phyloP scores from a whole-genome alignment of 108 stramenopile species.

The Aurantiochytrium sp. region DNA sequence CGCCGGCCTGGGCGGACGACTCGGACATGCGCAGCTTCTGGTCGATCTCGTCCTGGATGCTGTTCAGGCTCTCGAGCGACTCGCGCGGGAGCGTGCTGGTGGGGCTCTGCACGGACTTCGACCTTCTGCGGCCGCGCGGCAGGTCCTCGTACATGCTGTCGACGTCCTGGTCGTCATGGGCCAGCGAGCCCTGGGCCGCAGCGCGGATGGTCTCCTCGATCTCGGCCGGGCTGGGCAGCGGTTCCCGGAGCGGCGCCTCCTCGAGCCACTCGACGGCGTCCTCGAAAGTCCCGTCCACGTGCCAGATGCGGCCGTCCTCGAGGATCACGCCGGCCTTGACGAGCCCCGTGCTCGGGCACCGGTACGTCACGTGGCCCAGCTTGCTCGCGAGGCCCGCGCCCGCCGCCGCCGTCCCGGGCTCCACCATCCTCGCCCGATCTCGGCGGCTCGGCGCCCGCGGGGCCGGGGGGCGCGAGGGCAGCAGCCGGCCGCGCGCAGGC shows the following conservation, averaged over 20 bases:
- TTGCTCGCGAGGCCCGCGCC: background rate
- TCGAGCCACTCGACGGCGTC: conserved; percentile 15
- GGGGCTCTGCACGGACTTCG: background rate
- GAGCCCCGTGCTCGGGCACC: background rate
- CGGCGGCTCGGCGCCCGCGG: too few relatives aligned
- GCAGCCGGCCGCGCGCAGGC: too few relatives aligned
- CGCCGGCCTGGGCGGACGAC: background rate
- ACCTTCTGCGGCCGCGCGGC: background rate
- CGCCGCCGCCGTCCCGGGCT: too few relatives aligned
- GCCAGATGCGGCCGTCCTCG: conserved; percentile 2
- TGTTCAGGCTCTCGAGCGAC: conserved; percentile 6
- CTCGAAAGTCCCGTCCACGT: background rate
- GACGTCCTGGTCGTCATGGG: background rate
- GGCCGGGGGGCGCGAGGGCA: too few relatives aligned
- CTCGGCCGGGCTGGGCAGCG: background rate
- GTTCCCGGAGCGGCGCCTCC: background rate
- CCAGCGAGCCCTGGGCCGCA: background rate
- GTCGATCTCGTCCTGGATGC: background rate
- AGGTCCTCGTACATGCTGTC: background rate
- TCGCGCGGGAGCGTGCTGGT: background rate
- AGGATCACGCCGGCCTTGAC: background rate
- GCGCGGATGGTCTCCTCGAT: background rate
- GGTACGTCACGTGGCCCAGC: background rate
- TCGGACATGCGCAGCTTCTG: background rate
- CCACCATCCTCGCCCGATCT: too few relatives aligned